Conservation (phyloP, 805 yeast genomes). For the Candida ulmi region DNA sequence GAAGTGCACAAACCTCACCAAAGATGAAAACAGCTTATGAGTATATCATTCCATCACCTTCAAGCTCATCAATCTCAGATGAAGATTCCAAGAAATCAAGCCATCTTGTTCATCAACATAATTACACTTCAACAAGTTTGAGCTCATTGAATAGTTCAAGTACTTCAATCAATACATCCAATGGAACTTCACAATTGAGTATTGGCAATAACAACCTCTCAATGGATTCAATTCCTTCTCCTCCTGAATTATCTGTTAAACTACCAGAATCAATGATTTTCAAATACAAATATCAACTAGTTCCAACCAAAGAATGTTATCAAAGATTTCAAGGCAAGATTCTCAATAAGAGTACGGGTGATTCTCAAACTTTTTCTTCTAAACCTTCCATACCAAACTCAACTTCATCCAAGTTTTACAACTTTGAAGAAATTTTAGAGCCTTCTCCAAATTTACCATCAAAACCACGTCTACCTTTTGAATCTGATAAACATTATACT, state of each 20-base stretch:
- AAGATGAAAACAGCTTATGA: not conserved
- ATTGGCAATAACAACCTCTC: conserved; percentile 1
- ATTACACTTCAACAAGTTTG: not conserved
- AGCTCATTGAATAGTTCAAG: not conserved
- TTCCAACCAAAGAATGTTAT: conserved; percentile 36
- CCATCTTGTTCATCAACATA: not conserved
- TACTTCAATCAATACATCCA: not conserved
- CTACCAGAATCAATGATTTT: conserved; percentile 43
- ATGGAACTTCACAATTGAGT: not conserved
- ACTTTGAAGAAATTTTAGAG: not conserved
- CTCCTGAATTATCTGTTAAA: conserved; percentile 39
- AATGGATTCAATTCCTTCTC: conserved; percentile 27
- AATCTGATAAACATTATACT: not conserved
- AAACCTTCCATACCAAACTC: no score
- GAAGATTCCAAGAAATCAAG: not conserved
- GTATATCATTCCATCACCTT: not conserved
- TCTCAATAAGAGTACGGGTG: conserved; percentile 8
- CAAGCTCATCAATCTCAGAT: not conserved
- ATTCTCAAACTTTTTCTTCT: not conserved
- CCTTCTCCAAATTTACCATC: not conserved
- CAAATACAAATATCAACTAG: conserved; percentile 40
- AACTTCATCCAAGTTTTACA: conserved; percentile 1
- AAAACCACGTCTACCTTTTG: conserved; percentile 13
- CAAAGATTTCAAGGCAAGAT: conserved; percentile 24
- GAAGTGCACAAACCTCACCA: not conserved